Base-by-base conservation (phyloP, 1,284 basidiomycete species). In the Coriolopsis trogii region DNA sequence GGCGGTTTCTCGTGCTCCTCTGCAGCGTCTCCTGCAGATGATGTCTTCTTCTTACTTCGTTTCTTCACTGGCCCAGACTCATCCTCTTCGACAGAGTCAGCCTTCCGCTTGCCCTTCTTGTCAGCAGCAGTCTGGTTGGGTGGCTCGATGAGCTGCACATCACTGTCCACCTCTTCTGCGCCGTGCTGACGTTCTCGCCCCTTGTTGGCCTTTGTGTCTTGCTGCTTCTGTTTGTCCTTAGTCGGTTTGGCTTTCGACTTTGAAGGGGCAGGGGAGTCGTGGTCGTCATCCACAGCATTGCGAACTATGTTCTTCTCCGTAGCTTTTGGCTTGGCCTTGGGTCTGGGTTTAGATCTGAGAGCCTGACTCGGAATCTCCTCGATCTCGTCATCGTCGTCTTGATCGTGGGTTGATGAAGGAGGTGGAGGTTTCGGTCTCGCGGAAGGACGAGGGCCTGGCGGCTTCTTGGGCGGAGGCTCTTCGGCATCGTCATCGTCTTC, bases 41-140 rank as follows among this genome's bases (percentile, higher is more conserved):
- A 37, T 5, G 48, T 10, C 16, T 39, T 25, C 44, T 58, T 58
- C 41, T 53, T 58, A 10, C 33, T 34, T 3, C 36, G 36, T 26
- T 56, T 59, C 52, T 52, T 55, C 28, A 47, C 29, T 1, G 46
- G 23, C 3, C 40, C 45, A 12, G 49, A 30, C 10, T 48, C 48
- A 6, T 59, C 49, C 6, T 49, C 53, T 16, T 53, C 49, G 3
- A 45, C 31, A 2, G 45, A 48, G n/a, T 60, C 61, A 23, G 63
- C 60, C 60, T 72, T 71, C 30, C 62, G 66, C 63, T 73, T 73
- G 43, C 58, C 61, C 40, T 58, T 68, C 62, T 62, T 56, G 44
- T 54, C 52, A 13, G 13, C 9, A 13, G 53, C 37, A 13, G 31
- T 41, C 4, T 49, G 12, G 28, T 51, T 46, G 26, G 33, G 20